Percentiles rank a stretch among this genome's conserved stretches.
Evolutionary conservation across 2,329 filamentous ascomycete species (phyloP).

Genomic region (Ceratocystis albifundus): DNA sequence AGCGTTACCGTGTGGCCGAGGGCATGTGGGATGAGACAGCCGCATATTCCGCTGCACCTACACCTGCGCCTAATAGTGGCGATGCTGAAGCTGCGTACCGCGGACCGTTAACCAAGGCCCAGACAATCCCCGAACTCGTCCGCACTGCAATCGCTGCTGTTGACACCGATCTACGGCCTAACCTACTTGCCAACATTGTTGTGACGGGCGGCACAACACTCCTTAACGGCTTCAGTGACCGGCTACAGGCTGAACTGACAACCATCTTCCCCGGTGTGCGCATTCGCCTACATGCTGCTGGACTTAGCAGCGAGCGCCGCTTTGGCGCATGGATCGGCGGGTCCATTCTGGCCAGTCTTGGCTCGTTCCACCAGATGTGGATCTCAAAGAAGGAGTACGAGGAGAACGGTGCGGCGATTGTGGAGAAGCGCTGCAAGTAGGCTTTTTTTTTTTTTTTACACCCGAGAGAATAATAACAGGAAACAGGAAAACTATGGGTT

Average conservation of each 20-base stretch:
- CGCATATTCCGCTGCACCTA: conserved; percentile 42
- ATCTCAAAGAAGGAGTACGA: conserved; percentile 96
- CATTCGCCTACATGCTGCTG: conserved; percentile 79
- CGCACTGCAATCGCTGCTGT: conserved; percentile 64
- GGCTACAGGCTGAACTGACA: conserved; percentile 73
- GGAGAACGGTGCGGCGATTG: conserved; percentile 79
- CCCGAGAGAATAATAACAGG: too few relatives aligned
- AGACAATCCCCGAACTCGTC: conserved; percentile 76
- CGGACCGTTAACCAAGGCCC: conserved; percentile 50
- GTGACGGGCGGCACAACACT: conserved; percentile 81
- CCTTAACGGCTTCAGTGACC: conserved; percentile 83
- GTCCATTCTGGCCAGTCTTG: conserved; percentile 86
- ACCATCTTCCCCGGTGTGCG: conserved; percentile 72
- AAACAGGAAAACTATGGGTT: too few relatives aligned
- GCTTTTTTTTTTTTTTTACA: too few relatives aligned
- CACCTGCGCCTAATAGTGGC: background rate
- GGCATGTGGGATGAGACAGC: conserved; percentile 82
- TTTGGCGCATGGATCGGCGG: conserved; percentile 95
- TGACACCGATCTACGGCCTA: conserved; percentile 77
- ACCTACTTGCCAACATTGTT: conserved; percentile 78
- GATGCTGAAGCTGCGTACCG: background rate
- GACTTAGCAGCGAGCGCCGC: conserved; percentile 74
- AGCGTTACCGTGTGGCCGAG: conserved; percentile 77
- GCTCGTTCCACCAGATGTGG: conserved; percentile 99
- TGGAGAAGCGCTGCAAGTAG: conserved; percentile 93